Evolutionary conservation across 75 land plant genomes (phyloP), one percentile per base, ranked within the genome.

Genomic region (Gnetum montanum): DNA sequence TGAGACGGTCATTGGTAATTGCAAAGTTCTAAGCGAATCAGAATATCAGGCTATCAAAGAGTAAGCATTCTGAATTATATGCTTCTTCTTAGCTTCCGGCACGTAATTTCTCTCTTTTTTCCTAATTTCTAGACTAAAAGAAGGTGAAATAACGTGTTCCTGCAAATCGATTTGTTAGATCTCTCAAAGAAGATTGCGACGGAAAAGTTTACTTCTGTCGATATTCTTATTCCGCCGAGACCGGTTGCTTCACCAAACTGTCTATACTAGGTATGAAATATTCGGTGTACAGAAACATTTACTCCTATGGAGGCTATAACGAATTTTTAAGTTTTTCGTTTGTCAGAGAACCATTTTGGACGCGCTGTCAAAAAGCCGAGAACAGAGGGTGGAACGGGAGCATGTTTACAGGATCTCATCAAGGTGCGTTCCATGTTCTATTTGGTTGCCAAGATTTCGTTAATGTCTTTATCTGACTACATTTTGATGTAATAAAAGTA

Each of bases 211-310:
- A 25, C 16, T 49, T 49, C 52, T 49, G 2, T 6, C 19, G 29
- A 8, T 49, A 49, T 49, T 6, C 31, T 49, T 49, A 49, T 5
- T 49, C 16, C 19, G 33, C 20, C 8, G 52, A 49, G 33, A 49
- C 12, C 29, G 52, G 52, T n/a, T 29, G 31, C 4, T 49, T 49
- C 29, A 49, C 33, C 29, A 49, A 27, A 49, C 27, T 29, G 0
- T 49, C 52, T 25, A 19, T 7, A 1, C 16, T 31, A 15, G 52
- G 52, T 49, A 29, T 12, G 43, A 13, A 38, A 3, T 38, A 38
- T 38, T 38, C 43, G n/a, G 0, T 38, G n/a, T 38, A 16, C 43
- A 16, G 3, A 13, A 38, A 38, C n/a, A 38, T 38, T 38, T 13
- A 38, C 13, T 38, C 43, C 43, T 13, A 38, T 16, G 0, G 12